Conservation (phyloP, 208 protist species). For the Trypanosoma platydactyli region DNA sequence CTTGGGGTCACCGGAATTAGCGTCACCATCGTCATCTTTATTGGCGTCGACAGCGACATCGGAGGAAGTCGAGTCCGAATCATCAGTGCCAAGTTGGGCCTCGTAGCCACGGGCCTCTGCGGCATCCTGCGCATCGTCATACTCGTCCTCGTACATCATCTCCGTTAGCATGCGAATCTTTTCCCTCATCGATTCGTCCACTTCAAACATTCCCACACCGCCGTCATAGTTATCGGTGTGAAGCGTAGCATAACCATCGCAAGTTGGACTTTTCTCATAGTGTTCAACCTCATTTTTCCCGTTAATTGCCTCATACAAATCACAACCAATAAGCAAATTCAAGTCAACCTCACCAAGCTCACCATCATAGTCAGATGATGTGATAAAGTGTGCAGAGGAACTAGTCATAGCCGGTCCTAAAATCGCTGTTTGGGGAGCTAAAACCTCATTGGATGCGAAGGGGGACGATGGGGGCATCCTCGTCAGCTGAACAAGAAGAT, state of each 20-base stretch:
- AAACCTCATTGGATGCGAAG: not conserved
- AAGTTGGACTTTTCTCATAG: slow-evolving; percentile 1
- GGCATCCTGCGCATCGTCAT: slow-evolving; percentile 62
- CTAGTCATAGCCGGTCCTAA: not conserved
- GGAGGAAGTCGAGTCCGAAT: slow-evolving; percentile 8
- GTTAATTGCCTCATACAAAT: slow-evolving; percentile 28
- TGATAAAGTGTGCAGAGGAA: slow-evolving; percentile 34
- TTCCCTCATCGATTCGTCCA: slow-evolving; percentile 78
- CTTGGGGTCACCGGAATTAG: slow-evolving; percentile 4
- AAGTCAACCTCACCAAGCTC: slow-evolving; percentile 22
- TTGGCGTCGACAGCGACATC: no score
- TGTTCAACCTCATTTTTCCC: slow-evolving; percentile 9
- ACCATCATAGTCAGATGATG: slow-evolving; percentile 47
- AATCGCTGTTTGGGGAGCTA: not conserved
- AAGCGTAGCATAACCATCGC: slow-evolving; percentile 10
- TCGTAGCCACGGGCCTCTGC: slow-evolving; percentile 18
- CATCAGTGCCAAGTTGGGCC: slow-evolving; percentile 12
- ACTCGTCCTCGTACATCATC: slow-evolving; percentile 90
- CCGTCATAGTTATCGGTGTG: slow-evolving; percentile 25
- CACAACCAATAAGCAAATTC: slow-evolving; percentile 28
- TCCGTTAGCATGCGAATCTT: slow-evolving; percentile 84
- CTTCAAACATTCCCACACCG: slow-evolving; percentile 49
- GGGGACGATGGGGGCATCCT: slow-evolving; percentile 1
- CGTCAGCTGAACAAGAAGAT: slow-evolving; percentile 59
- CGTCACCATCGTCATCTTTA: not conserved